phyloP scores from a whole-genome alignment of 2,329 filamentous ascomycete genomes.

The Seiridium cupressi region DNA sequence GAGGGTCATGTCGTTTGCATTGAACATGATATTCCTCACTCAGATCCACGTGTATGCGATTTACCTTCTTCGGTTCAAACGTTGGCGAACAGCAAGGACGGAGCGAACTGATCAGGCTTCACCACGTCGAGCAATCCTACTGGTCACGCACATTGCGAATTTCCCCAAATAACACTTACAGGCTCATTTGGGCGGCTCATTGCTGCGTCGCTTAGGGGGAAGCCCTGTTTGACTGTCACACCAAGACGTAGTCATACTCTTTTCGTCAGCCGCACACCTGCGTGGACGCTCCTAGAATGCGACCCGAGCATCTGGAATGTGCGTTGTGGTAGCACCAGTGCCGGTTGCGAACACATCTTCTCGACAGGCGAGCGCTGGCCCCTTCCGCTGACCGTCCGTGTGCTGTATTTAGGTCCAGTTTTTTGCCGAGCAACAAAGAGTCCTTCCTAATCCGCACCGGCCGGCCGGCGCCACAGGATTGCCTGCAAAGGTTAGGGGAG shows the following conservation, averaged over 20 bases:
- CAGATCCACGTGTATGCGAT: no score
- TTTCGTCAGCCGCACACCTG: background rate
- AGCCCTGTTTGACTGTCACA: background rate
- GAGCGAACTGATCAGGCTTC: no score
- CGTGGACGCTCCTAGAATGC: background rate
- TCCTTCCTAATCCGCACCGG: constrained; percentile 6
- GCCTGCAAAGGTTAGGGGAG: background rate
- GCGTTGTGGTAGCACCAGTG: background rate
- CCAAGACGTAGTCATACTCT: background rate
- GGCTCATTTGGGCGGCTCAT: no score
- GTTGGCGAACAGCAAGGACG: no score
- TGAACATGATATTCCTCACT: no score
- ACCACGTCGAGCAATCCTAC: no score
- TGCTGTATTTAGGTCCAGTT: background rate
- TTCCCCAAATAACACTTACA: no score
- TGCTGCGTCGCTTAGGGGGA: no score
- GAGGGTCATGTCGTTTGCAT: no score
- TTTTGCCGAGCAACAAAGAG: background rate
- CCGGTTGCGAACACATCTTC: background rate
- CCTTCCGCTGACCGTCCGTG: background rate
- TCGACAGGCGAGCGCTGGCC: background rate
- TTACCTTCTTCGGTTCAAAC: no score
- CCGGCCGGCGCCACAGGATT: background rate
- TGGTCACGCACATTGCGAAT: no score
- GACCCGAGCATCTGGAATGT: background rate